Evolutionary conservation across 257 asterid species (phyloP), one percentile per base, ranked within the genome.

Genomic region (Ocimum tenuiflorum): DNA sequence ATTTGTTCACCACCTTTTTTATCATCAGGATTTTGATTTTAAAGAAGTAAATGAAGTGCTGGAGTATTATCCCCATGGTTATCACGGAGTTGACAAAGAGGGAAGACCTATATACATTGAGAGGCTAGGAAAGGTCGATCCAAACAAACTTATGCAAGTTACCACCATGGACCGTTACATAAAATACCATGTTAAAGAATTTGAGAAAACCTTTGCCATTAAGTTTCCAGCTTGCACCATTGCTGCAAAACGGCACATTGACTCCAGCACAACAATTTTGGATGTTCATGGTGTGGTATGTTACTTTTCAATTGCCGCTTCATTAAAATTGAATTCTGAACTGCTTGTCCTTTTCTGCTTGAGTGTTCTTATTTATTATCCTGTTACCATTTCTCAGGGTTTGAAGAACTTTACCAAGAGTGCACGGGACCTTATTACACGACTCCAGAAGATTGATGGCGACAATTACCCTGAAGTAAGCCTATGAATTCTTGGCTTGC

Each of bases 251-350:
- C 82, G 90, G 55, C 96, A 86, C 79, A 94, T 94, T 61, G 96
- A 94, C 84, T 86, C 89, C 11, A 94, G 96, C 86, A 90, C 97
- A 6, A 94, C 97, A 48, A 81, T 94, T 74, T 81, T 94, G 85
- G 97, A 94, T 74, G 99, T 94, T 71, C 99, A 94, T 13, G 95
- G 99, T 48, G 91, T 94, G 90, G 99, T 94, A 85, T 18, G 95
- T 79, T 57, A 36, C 23, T 36, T 43, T 20, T 27, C 31, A 27
- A 61, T 29, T 52, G 50, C 38, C 27, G 18, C n/a, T 2, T 19
- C 63, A 36, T 51, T 8, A 63, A 60, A 43, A 45, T 46, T 77
- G 36, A 52, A 45, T 39, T 71, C 42, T 48, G 55, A 53, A 43
- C 64, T 41, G 13, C 48, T 12, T 29, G 13, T 60, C 52, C 39